phyloP scores from a whole-genome alignment of 441 rosid species.

The Rhodomyrtus psidioides region DNA sequence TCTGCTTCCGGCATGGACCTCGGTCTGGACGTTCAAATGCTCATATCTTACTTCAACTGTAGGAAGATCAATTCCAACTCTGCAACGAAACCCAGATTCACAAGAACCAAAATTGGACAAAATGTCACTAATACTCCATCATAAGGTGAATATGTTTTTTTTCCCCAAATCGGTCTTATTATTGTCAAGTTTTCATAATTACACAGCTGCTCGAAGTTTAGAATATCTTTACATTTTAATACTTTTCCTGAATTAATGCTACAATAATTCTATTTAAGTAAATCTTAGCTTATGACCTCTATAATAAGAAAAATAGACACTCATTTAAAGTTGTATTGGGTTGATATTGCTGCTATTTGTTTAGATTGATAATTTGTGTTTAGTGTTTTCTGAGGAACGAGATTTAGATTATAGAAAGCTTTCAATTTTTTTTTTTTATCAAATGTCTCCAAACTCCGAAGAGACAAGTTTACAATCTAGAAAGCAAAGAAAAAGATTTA shows the following conservation, averaged over 20 bases:
- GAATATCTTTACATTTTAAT: not conserved
- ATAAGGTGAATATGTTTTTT: not conserved
- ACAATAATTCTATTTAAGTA: too few relatives aligned
- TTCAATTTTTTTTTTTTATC: too few relatives aligned
- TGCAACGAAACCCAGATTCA: not conserved
- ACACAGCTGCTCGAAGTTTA: not conserved
- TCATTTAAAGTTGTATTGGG: too few relatives aligned
- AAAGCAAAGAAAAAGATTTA: not conserved
- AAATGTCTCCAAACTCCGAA: too few relatives aligned
- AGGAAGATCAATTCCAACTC: not conserved
- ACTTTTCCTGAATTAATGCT: too few relatives aligned
- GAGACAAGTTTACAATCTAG: too few relatives aligned
- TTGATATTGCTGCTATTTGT: not conserved
- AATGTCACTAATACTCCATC: not conserved
- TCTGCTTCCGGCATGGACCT: not conserved
- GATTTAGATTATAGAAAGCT: too few relatives aligned
- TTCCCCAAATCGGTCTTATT: not conserved
- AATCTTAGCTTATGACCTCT: too few relatives aligned
- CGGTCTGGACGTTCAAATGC: not conserved
- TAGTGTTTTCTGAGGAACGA: too few relatives aligned
- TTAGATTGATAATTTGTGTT: too few relatives aligned
- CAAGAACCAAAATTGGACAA: not conserved
- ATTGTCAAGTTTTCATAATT: not conserved
- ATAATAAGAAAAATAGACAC: too few relatives aligned
- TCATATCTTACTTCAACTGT: not conserved